These are phyloP conservation scores for Polyplosphaeria fusca DNA, from an alignment of 495 filamentous ascomycete genomes.

Conservation along the genomic window DNA sequence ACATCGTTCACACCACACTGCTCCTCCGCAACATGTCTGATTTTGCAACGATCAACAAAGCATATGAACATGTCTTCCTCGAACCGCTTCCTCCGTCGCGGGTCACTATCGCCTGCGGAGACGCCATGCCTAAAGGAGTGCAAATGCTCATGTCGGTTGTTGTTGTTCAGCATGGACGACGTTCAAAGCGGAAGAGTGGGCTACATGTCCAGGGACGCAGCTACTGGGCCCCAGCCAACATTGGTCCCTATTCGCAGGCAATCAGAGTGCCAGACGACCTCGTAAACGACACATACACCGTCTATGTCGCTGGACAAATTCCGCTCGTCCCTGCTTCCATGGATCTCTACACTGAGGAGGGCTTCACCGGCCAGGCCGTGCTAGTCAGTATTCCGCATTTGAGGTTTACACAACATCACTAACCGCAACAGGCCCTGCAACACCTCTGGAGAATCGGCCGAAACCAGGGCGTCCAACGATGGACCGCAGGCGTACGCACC, in stretches of 20 bases:
- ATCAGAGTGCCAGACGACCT: slow-evolving; percentile 54
- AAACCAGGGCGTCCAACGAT: slow-evolving; percentile 68
- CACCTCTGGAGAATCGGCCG: slow-evolving; percentile 83
- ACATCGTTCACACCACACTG: slow-evolving; percentile 72
- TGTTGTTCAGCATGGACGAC: slow-evolving; percentile 39
- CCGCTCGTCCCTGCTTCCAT: slow-evolving; percentile 81
- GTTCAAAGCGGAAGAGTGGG: slow-evolving; percentile 44
- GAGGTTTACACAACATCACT: too few species aligned
- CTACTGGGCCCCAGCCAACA: slow-evolving; percentile 98
- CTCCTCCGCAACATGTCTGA: slow-evolving; percentile 75
- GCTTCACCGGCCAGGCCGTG: slow-evolving; percentile 45
- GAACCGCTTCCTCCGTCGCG: slow-evolving; percentile 79
- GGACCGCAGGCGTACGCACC: slow-evolving; percentile 70
- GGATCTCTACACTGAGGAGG: slow-evolving; percentile 44
- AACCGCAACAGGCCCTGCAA: slow-evolving; percentile 77
- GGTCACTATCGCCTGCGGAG: slow-evolving; percentile 76
- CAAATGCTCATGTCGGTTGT: slow-evolving; percentile 62
- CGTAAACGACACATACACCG: slow-evolving; percentile 5
- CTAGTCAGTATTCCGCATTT: too few species aligned
- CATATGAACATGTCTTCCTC: slow-evolving; percentile 68
- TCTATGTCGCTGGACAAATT: slow-evolving; percentile 84
- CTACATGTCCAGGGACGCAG: slow-evolving; percentile 91
- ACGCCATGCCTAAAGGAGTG: slow-evolving; percentile 53
- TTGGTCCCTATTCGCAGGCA: slow-evolving; percentile 95
- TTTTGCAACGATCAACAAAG: slow-evolving; percentile 68